Percentiles rank a stretch among this genome's conserved stretches.
phyloP scores from a whole-genome alignment of 2,329 filamentous ascomycete genomes.

The Phoma herbarum region DNA sequence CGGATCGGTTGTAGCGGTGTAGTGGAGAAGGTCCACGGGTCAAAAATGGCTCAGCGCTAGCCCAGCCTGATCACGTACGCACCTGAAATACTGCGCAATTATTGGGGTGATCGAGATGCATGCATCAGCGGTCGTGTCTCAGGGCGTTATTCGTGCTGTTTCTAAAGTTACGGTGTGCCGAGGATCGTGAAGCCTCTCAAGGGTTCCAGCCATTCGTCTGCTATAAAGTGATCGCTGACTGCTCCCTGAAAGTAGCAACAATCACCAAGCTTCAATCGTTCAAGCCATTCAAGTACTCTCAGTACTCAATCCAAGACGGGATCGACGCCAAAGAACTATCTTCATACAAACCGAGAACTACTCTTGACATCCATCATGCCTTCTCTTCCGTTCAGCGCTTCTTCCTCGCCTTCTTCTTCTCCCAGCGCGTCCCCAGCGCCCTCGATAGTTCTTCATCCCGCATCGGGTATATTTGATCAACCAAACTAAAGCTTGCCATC shows the following conservation, averaged over 20 bases:
- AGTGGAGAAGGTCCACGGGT: slow-evolving; percentile 33
- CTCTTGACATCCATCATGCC: slow-evolving; percentile 45
- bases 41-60: slow-evolving; percentile 47
- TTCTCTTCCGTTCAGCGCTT: slow-evolving; percentile 48
- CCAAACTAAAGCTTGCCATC: slow-evolving; percentile 47
- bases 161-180: slow-evolving; percentile 44
- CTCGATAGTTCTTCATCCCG: slow-evolving; percentile 52
- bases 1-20: slow-evolving; percentile 42
- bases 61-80: slow-evolving; percentile 33
- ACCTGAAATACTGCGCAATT: slow-evolving; percentile 31
- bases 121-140: slow-evolving; percentile 40
- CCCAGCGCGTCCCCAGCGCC: slow-evolving; percentile 45
- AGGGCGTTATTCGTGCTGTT: slow-evolving; percentile 40
- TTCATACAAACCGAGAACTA: slow-evolving; percentile 39
- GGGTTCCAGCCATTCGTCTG: slow-evolving; percentile 26
- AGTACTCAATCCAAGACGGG: slow-evolving; percentile 35
- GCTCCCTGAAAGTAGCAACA: slow-evolving; percentile 37
- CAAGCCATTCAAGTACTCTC: slow-evolving; percentile 23
- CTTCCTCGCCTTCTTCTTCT: slow-evolving; percentile 48
- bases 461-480: slow-evolving; percentile 53
- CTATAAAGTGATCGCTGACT: slow-evolving; percentile 46
- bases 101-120: slow-evolving; percentile 46
- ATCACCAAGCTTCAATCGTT: slow-evolving; percentile 36
- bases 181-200: slow-evolving; percentile 29
- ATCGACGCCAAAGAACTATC: slow-evolving; percentile 46